Base-by-base conservation (phyloP, 805 yeast species). In the Metschnikowia arizonensis region DNA sequence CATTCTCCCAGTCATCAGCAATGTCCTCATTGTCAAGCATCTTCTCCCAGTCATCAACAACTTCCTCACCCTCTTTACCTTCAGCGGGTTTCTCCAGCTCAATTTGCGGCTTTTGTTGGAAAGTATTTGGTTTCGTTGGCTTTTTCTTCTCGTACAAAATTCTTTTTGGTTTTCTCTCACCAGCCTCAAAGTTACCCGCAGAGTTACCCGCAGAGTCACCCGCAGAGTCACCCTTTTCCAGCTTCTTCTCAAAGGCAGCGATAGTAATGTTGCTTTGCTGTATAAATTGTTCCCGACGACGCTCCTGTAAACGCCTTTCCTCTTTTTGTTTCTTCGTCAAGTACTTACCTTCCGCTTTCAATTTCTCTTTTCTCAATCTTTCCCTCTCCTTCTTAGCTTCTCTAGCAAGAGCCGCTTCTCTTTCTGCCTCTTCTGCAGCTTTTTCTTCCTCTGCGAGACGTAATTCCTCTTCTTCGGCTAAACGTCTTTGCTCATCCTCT, bases 311-410 rank as follows among this genome's bases (percentile, higher is more conserved):
- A 44, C 82, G 87, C 71, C 87, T 86, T 64, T 89, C 96, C 66
- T 89, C 96, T 69, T 86, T 88, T 75, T 93, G 99, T 63, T 90
- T 91, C 73, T 88, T 93, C 48, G 97, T 86, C 62, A 93, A 71
- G 45, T 83, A 81, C 63, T 93, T 93, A 61, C 99, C 99, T 69
- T 91, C 97, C 29, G 97, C 93, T 69, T 87, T 88, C 64, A 93
- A 80, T 69, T 88, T 91, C 59, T 93, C 99, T 55, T 79, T 84
- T 74, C 85, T 89, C 48, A 78, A 77, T 68, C 78, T 85, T 60
- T 91, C 97, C 63, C 81, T 86, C 67, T 93, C 99, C 59, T 82
- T 88, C 78, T 86, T 91, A 10, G 73, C 75, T 32, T 70, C 76
- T 56, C 68, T 73, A 45, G 76, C 79, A 31, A 78, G 81, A 55